These are phyloP conservation scores for Penicillium sp. DNA, from an alignment of 2,329 filamentous ascomycete species.

Conservation along the genomic window DNA sequence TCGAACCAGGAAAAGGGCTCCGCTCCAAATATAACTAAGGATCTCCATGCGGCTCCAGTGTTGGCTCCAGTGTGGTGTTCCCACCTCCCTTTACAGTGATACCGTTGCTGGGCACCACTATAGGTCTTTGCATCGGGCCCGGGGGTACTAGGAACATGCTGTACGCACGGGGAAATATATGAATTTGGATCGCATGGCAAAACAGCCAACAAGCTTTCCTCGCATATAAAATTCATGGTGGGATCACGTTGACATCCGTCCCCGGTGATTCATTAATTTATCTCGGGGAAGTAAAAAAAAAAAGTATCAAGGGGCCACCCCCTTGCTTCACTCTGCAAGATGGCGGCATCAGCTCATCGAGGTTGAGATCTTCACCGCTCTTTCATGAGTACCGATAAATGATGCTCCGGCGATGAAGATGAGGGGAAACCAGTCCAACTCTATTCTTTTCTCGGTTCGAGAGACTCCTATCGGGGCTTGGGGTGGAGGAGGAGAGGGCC, in stretches of 20 bases:
- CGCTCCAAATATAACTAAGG: background rate
- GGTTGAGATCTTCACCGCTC: conserved; percentile 19
- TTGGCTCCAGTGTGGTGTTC: background rate
- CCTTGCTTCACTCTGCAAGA: conserved; percentile 20
- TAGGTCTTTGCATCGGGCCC: background rate
- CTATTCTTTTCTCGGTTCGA: background rate
- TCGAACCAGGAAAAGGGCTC: background rate
- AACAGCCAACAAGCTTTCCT: conserved; percentile 5
- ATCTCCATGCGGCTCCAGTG: conserved; percentile 7
- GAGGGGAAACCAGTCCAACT: background rate
- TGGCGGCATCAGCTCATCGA: conserved; percentile 18
- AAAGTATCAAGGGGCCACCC: conserved; percentile 10
- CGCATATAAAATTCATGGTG: background rate
- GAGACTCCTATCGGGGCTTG: background rate
- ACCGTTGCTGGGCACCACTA: background rate
- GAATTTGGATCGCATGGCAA: background rate
- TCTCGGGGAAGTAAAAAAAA: background rate
- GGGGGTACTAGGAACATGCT: background rate
- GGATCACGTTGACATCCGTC: background rate
- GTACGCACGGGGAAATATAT: background rate
- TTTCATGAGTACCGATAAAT: conserved; percentile 5
- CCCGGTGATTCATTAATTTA: background rate
- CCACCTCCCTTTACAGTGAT: background rate
- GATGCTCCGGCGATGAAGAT: background rate
- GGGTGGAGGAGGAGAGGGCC: background rate